A percentile compares a stretch with the other conserved stretches of the same genome.
Conservation (phyloP, 192 early-diverging fungal genomes). For the Coemansia aciculifera region DNA sequence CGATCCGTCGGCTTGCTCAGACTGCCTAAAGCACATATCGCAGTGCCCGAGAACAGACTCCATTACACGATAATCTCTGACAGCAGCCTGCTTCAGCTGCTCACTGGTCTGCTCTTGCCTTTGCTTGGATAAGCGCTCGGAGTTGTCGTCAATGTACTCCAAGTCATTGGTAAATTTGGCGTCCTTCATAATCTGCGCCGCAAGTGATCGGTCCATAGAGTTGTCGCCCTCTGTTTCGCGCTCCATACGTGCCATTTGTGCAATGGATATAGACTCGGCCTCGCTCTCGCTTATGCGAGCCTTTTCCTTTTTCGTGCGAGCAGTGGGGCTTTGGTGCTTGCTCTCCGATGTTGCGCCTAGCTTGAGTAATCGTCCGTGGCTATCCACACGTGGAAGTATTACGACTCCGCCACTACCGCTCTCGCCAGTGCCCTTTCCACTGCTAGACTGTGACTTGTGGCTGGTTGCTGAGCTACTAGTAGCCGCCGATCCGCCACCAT, state of each 20-base stretch:
- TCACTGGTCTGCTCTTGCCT: constrained; percentile 61
- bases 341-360: constrained; percentile 1
- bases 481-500: constrained; percentile 27
- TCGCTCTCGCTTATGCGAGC: constrained; percentile 3
- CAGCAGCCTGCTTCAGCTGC: constrained; percentile 65
- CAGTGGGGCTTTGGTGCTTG: background rate
- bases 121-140: constrained; percentile 69
- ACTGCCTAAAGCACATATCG: constrained; percentile 70
- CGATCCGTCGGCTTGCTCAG: constrained; percentile 24
- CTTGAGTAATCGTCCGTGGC: constrained; percentile 33
- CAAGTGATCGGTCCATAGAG: constrained; percentile 18
- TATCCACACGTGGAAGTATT: constrained; percentile 40
- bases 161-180: constrained; percentile 61
- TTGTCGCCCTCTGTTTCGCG: constrained; percentile 31
- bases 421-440: constrained; percentile 3
- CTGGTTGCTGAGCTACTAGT: background rate
- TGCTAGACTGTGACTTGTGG: background rate
- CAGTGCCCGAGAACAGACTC: constrained; percentile 60
- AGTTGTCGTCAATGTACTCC: constrained; percentile 92
- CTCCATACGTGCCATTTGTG: constrained; percentile 35
- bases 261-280: constrained; percentile 1
- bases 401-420: constrained; percentile 19
- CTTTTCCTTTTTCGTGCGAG: constrained; percentile 16
- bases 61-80: constrained; percentile 69
- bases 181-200: constrained; percentile 47